Base-by-base conservation (phyloP, 1,139 yeast genomes). In the Saccharomyces hybrid region DNA sequence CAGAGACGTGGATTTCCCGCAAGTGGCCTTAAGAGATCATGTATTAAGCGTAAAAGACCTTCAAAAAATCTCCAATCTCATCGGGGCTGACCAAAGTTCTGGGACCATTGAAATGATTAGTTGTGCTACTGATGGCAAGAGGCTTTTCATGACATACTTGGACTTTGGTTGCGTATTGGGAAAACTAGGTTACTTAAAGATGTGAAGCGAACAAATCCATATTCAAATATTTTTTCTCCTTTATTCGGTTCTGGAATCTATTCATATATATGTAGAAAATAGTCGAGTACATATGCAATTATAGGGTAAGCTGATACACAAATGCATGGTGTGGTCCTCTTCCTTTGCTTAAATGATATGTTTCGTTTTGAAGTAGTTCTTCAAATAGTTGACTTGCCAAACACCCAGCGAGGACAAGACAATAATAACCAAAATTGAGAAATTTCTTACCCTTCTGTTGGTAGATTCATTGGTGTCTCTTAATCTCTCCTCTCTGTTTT, bases 401-500 rank as follows among this genome's bases (percentile, higher is more conserved):
- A 79, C 83, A 49, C 97, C 97, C 63, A 93, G 82, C 28, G 84
- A 83, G 53, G 90, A 69, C 70, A 93, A 79, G 38, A 90, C 77
- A 46, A 84, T 32, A 58, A 90, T 78, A 59, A 89, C 82, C 47
- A 83, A 68, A 49, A 87, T 64, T 31, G 96, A 88, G 71, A 93
- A 93, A 75, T 84, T 82, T 75, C 89, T 86, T 59, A 91, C 97
- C 72, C 95, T 80, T 57, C 72, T 67, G 60, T 74, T 74, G 56
- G 99, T 93, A 51, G 95, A 85, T 75, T 93, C 99, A 73, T 93
- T 93, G 55, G 99, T 93, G 71, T 93, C 95, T 78, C 99, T 86
- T 75, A 93, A 79, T 72, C 89, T 81, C 71, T 85, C 93, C 74
- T 93, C 99, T 75, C 99, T 87, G 57, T 74, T 74, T 69, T 86